Evolutionary conservation across 495 filamentous ascomycete species (phyloP), one percentile per base, ranked within the genome.

Genomic region (Thozetella sp.): DNA sequence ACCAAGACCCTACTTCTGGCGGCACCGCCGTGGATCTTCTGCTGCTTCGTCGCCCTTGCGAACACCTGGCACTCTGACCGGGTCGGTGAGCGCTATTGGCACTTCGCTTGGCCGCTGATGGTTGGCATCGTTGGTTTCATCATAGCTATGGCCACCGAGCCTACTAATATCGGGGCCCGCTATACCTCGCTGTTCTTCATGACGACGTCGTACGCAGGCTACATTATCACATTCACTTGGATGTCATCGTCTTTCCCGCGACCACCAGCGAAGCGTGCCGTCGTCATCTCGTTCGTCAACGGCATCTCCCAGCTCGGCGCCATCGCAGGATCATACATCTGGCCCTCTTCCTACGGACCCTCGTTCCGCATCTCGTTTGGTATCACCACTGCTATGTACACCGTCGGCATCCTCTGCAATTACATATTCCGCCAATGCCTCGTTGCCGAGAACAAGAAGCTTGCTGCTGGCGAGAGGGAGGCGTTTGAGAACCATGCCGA

Each of bases 251-350:
- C 84, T 0, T 76, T 92, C 19, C 88, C 88, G 0, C 82, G 89
- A 26, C 90, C 90, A 1, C 88, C 86, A 0, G 81, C 86, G 0
- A 93, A 93, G 71, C 81, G 88, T 59, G 88, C 90, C 1, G 90
- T 88, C 4, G 87, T 88, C 0, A 70, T 91, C 0, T 90, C 89
- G 1, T 77, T 80, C 54, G 88, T 92, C 65, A 93, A 93, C 62
- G 88, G 87, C 0, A 78, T 92, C 25, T 82, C 80, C 15, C 91
- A 92, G 64, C 71, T 78, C 3, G 81, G 82, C 56, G 81, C 75
- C 53, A 90, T 93, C 56, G 91, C 88, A 57, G 86, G 88, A 3
- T 79, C 77, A 50, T 93, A 90, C 62, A 84, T 91, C 77, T 93
- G 91, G 64, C 82, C 82, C 2, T 37, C 30, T 15, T 6, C 56